Evolutionary conservation across 1,284 basidiomycete genomes (phyloP), one percentile per base, ranked within the genome.

Genomic region (Clitocybe nebularis): DNA sequence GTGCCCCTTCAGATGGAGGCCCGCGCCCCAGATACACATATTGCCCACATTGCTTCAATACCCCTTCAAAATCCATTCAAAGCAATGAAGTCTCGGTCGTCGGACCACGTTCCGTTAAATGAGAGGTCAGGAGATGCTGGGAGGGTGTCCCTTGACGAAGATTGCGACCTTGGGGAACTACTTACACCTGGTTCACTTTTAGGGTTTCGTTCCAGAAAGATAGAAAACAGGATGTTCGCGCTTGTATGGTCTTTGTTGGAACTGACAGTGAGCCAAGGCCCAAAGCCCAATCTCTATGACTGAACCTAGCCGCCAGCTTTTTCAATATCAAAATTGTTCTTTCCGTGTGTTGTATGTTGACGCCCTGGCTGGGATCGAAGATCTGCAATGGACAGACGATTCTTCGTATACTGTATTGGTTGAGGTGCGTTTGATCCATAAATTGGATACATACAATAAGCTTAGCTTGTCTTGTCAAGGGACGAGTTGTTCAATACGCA

Each of bases 11-110:
- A 48, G 22, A 33, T 42, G 36, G 44, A 50, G 9, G 39, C 43
- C 3, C 49, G 47, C 26, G 45, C 43, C 4, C 33, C 53, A 13
- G 55, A 59, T 5, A 48, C 53, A 22, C 51, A 56, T 19, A 19
- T 40, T 21, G 33, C 43, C 3, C 47, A 53, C 39, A 48, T 54
- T 10, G 29, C 41, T 25, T 24, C 58, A 7, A 51, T 66, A 17
- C 63, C 65, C 8, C 60, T 79, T 17, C 68, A 77, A 7, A 81
- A 77, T 46, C 71, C 79, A 2, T 79, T 85, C 66, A 86, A 78
- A 53, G 60, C 66, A 2, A 64, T 75, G n/a, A 68, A 69, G 50
- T 55, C 58, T 41, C 57, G 53, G 8, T 66, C 71, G 19, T 46
- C 63, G 1, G 77, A 79, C 24, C 59, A 66, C 41, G 45, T 71